phyloP scores from a whole-genome alignment of 306 rosid genomes.

The Citrullus amarus region DNA sequence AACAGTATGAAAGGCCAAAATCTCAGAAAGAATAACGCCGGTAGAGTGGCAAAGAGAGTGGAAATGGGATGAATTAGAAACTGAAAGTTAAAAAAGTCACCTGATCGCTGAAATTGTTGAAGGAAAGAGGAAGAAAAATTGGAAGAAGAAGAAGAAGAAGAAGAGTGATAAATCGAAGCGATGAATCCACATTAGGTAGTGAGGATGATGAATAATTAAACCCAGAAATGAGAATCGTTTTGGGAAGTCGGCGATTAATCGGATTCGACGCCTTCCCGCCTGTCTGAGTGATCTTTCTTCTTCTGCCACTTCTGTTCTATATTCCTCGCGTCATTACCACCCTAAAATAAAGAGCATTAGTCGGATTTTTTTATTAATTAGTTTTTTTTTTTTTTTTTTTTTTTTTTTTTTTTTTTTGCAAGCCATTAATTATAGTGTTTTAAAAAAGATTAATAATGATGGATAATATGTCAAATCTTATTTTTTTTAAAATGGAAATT shows the following conservation, averaged over 20 bases:
- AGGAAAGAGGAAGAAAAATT: neutral
- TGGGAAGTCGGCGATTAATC: neutral
- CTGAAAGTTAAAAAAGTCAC: neutral
- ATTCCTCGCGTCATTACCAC: too few relatives aligned
- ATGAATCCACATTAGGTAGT: neutral
- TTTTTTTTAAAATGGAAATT: too few relatives aligned
- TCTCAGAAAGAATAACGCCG: neutral
- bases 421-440: too few relatives aligned
- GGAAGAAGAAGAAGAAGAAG: neutral
- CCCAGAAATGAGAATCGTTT: neutral
- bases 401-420: too few relatives aligned
- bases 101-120: conserved; percentile 5
- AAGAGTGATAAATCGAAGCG: neutral
- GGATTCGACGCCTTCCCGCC: neutral
- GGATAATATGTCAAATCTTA: too few relatives aligned
- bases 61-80: neutral
- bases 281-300: neutral
- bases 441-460: too few relatives aligned
- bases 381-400: too few relatives aligned
- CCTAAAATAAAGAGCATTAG: too few relatives aligned
- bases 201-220: neutral
- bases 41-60: neutral
- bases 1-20: neutral
- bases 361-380: too few relatives aligned
- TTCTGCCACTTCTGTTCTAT: too few relatives aligned